A percentile compares a stretch with the other conserved stretches of the same genome.
Evolutionary conservation across 2,329 filamentous ascomycete genomes (phyloP).

Genomic region (Trichoderma sp.): DNA sequence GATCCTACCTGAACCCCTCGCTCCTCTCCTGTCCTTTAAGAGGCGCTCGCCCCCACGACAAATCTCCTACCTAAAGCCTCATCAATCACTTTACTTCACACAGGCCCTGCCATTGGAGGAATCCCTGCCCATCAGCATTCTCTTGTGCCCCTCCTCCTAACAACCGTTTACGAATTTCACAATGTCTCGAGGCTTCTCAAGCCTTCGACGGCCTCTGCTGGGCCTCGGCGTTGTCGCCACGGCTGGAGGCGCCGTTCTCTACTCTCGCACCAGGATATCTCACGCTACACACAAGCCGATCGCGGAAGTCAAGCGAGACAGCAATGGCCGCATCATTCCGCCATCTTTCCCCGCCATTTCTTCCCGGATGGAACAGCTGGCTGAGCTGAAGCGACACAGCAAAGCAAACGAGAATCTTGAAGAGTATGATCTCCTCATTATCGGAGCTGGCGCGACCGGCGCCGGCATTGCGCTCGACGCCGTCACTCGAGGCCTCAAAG

Average conservation of each 20-base stretch:
- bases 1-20: neutral
- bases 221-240: constrained; percentile 35
- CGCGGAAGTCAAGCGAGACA: constrained; percentile 40
- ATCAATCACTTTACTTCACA: neutral
- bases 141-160: neutral
- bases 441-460: constrained; percentile 78
- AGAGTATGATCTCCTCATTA: constrained; percentile 75
- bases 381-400: constrained; percentile 40
- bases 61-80: neutral
- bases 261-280: constrained; percentile 34
- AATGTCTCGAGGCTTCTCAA: constrained; percentile 41
- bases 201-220: constrained; percentile 39
- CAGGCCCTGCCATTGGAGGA: neutral
- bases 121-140: neutral
- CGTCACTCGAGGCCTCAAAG: constrained; percentile 74
- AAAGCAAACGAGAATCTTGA: constrained; percentile 44
- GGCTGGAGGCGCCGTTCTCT: constrained; percentile 35
- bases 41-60: neutral
- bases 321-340: constrained; percentile 39
- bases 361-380: constrained; percentile 42
- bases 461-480: constrained; percentile 81
- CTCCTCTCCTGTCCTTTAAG: neutral
- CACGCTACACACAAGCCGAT: constrained; percentile 37
- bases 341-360: constrained; percentile 40
- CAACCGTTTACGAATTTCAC: neutral